Evolutionary conservation across 1,284 basidiomycete species (phyloP), one percentile per base, ranked within the genome.

Genomic region (Cerioporus squamosus): DNA sequence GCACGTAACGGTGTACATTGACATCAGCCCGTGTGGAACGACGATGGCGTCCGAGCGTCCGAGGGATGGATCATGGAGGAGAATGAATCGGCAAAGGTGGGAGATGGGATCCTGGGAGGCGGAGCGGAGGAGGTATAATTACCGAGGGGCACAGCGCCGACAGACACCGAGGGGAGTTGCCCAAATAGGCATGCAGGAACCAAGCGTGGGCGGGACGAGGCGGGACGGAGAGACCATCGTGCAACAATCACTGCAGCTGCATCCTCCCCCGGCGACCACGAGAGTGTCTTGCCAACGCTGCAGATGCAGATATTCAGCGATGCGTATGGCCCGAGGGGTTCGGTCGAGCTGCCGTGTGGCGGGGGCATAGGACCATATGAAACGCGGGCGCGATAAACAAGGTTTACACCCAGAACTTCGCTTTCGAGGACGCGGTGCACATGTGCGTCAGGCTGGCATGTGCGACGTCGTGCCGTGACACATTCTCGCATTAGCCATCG

Each of bases 81-180:
- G 33, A 17, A 39, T 24, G 26, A 29, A 24, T 23, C 23, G 26
- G 24, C 10, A 7, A n/a, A 24, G 20, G 14, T 18, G 36, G 45
- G 45, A n/a, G 23, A 33, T 46, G 43, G 44, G 43, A 39, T n/a
- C n/a, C n/a, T n/a, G n/a, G n/a, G n/a, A n/a, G 22, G 36, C 52
- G 52, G 52, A 38, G 53, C 51, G 54, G 58, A 57, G 52, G 48
- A 47, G 33, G 15, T 44, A 52, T 53, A 63, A 59, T 60, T 57
- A 42, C 61, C 61, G 61, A 63, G 44, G 46, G 43, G 33, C 51
- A 46, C 42, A 45, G 44, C 44, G 52, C 51, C 43, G 52, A 44
- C 29, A 33, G 48, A 38, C 44, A 50, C 59, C 55, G 59, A 51
- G 26, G 1, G 3, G 1, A 38, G 5, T 15, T 51, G 44, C 55